Evolutionary conservation across 108 stramenopile species (phyloP).

Genomic region (Pelagomonas calceolata): DNA sequence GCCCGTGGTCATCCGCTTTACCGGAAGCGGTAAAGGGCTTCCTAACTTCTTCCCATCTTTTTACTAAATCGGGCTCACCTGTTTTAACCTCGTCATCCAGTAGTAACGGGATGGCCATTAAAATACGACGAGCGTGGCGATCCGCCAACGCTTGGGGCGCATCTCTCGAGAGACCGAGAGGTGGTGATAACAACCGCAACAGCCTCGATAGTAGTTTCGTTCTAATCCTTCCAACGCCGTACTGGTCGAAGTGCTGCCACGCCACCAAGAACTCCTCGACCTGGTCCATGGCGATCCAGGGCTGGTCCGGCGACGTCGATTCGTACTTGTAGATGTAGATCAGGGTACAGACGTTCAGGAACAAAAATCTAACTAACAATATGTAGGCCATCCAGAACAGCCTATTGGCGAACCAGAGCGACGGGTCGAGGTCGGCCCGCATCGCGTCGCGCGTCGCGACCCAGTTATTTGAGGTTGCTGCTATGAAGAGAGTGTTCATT

Average conservation of each 20-base stretch:
- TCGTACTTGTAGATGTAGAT: conserved; percentile 1
- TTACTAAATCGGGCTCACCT: background rate
- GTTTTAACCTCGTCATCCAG: background rate
- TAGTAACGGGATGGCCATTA: background rate
- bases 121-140: background rate
- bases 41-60: background rate
- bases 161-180: background rate
- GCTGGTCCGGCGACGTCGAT: background rate
- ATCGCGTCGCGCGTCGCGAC: background rate
- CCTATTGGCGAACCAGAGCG: background rate
- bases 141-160: background rate
- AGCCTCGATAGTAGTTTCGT: background rate
- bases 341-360: background rate
- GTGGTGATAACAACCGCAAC: background rate
- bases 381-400: background rate
- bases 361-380: background rate
- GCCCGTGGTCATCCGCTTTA: no score
- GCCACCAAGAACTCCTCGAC: background rate
- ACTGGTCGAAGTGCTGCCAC: background rate
- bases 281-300: background rate
- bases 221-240: background rate
- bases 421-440: background rate
- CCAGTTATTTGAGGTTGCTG: background rate
- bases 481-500: background rate
- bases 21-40: background rate